Evolutionary conservation across 805 yeast species (phyloP), one percentile per base, ranked within the genome.

Genomic region (Yamadazyma sp.): DNA sequence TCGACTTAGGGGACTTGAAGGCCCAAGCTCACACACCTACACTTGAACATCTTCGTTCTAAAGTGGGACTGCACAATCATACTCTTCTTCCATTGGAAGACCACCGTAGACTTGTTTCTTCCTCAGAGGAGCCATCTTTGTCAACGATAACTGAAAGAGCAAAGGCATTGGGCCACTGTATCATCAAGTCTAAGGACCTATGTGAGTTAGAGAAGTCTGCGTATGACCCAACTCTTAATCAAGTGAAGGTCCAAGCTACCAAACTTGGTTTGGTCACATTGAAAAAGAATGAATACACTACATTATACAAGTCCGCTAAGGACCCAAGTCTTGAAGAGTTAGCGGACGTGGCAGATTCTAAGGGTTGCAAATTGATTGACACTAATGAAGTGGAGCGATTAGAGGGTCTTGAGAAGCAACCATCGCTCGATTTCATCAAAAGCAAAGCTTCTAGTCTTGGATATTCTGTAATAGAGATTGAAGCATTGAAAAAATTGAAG

Each of bases 221-320:
- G 1, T 42, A 57, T 38, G 58, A 57, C 7, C 73, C 73, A 18
- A 46, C 54, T 12, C 51, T 64, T 21, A 56, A 54, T 14, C 67
- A 60, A 24, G 57, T 67, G 5, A 60, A 65, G 32, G 40, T 47
- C 10, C 58, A 57, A 9, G 71, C 71, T 1, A 70, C 63, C 32
- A 55, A 40, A n/a, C 56, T 53, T 29, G 53, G 55, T 10, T 55
- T 62, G 35, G 54, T 62, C 6, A 60, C 71, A 2, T 48, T 67
- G 30, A 35, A 57, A 1, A 53, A 56, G 38, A 28, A 40, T 1
- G 73, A 67, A 40, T 64, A 61, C 33, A 54, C 70, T 15, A 48
- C 51, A 14, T 50, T 68, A 26, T 58, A 52, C 16, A 50, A 50
- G 21, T 23, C 38, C 16, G 60, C 63, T 1, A 45, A 58, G 28